Base-by-base conservation (phyloP, 768 basidiomycete species). In the Pleurotus tuoliensis region DNA sequence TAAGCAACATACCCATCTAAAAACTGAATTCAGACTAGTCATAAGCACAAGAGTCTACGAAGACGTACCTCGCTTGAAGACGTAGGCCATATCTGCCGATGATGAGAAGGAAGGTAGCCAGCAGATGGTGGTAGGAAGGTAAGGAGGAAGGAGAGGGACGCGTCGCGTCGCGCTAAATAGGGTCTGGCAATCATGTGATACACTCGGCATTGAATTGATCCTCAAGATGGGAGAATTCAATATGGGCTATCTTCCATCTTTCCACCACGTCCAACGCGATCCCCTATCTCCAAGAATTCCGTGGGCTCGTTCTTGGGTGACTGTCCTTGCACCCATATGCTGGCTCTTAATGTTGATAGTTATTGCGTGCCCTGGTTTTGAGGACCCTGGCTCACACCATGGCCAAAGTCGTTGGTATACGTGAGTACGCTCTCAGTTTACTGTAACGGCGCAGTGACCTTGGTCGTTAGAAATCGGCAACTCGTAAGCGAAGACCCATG, bases 1-100 rank as follows among this genome's bases (percentile, higher is more conserved):
- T 72, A 45, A 40, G 34, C n/a, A 37, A 74, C 79, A 47, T 64
- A 81, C 80, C 79, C 80, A 71, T 81, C 79, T 80, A 62, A 55
- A 4, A 58, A 59, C 38, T 25, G 58, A 59, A 40, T 11, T 59
- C 53, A 64, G 57, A 43, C 39, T 11, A 51, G 50, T 55, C 40
- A 7, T 9, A 47, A 12, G 39, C 20, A 34, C n/a, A 12, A 6
- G 16, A 20, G 18, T 50, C 30, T 24, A 61, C 22, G 44, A 37
- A 47, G 11, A 58, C 67, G 56, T 8, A 70, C 71, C 69, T 70
- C 71, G 63, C 59, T 72, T 72, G 58, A 64, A 71, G 34, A 72
- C 71, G 53, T 64, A 71, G 8, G 69, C 67, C 64, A 66, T 65
- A 5, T 22, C 16, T 51, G 49, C 27, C 30, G 20, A 53, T 16